These are phyloP conservation scores for Alternaria arbusti DNA, from an alignment of 2,329 filamentous ascomycete species.

Conservation along the genomic window DNA sequence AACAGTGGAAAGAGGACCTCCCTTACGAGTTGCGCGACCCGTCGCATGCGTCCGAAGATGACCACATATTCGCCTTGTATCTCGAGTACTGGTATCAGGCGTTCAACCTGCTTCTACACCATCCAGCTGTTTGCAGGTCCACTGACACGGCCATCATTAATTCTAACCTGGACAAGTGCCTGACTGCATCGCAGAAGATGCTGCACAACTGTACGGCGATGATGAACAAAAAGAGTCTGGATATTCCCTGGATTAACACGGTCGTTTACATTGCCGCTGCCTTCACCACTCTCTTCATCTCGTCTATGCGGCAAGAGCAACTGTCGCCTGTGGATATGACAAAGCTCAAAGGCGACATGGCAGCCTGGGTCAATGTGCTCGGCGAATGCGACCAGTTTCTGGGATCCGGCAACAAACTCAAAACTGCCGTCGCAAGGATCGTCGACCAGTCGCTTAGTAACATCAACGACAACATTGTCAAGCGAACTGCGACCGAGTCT, in stretches of 20 bases:
- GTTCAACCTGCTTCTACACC: constrained; percentile 59
- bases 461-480: constrained; percentile 54
- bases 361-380: constrained; percentile 71
- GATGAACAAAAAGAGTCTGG: constrained; percentile 69
- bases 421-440: constrained; percentile 57
- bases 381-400: constrained; percentile 70
- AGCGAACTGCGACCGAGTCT: constrained; percentile 53
- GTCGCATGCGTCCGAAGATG: constrained; percentile 53
- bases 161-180: constrained; percentile 63
- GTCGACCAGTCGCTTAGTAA: constrained; percentile 57
- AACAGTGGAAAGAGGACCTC: constrained; percentile 67
- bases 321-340: constrained; percentile 65
- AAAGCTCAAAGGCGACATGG: constrained; percentile 71
- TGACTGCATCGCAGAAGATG: constrained; percentile 69
- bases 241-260: constrained; percentile 79
- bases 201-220: constrained; percentile 66
- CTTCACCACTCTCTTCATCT: constrained; percentile 73
- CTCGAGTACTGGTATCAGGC: constrained; percentile 58
- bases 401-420: constrained; percentile 56
- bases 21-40: constrained; percentile 66
- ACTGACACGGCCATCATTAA: constrained; percentile 66
- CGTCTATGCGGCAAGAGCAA: constrained; percentile 70
- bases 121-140: constrained; percentile 59
- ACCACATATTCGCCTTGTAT: constrained; percentile 57
- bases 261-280: constrained; percentile 76